phyloP scores from a whole-genome alignment of 2,329 filamentous ascomycete genomes.

The Microdochium nivale region DNA sequence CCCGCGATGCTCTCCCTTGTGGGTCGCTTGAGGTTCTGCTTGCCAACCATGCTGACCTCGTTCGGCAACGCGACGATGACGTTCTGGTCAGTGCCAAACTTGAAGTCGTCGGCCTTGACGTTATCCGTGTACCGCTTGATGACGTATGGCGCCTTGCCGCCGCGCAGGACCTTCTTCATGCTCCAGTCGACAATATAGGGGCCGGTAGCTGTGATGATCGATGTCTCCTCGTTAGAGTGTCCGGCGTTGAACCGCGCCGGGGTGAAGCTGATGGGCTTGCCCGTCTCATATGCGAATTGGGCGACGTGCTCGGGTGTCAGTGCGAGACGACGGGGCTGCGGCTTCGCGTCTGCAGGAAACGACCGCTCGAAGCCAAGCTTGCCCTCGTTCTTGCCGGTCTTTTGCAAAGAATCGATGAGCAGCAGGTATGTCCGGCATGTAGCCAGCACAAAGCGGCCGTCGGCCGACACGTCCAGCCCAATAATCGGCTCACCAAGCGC shows the following conservation, averaged over 20 bases:
- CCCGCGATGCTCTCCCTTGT: slow-evolving; percentile 88
- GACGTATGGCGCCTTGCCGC: slow-evolving; percentile 79
- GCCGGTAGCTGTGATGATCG: slow-evolving; percentile 92
- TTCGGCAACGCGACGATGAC: slow-evolving; percentile 95
- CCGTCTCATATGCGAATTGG: slow-evolving; percentile 95
- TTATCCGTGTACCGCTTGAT: slow-evolving; percentile 96
- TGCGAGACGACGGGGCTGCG: slow-evolving; percentile 81
- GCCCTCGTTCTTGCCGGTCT: slow-evolving; percentile 89
- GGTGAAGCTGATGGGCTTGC: slow-evolving; percentile 77
- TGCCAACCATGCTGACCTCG: slow-evolving; percentile 95
- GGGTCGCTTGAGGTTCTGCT: slow-evolving; percentile 74
- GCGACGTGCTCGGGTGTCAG: slow-evolving; percentile 88
- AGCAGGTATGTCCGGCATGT: slow-evolving; percentile 93
- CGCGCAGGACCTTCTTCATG: slow-evolving; percentile 77
- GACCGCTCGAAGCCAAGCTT: slow-evolving; percentile 96
- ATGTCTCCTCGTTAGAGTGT: slow-evolving; percentile 72
- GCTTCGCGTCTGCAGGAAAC: slow-evolving; percentile 88
- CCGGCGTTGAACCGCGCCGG: slow-evolving; percentile 91
- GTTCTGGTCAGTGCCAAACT: slow-evolving; percentile 94
- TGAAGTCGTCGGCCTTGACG: slow-evolving; percentile 97
- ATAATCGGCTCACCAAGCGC: slow-evolving; percentile 92
- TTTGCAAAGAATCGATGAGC: slow-evolving; percentile 84
- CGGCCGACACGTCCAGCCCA: slow-evolving; percentile 88
- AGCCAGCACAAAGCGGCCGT: slow-evolving; percentile 90
- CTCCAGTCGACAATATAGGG: slow-evolving; percentile 97